These are phyloP conservation scores for Casuarina equisetifolia DNA, from an alignment of 306 rosid species.

Conservation along the genomic window DNA sequence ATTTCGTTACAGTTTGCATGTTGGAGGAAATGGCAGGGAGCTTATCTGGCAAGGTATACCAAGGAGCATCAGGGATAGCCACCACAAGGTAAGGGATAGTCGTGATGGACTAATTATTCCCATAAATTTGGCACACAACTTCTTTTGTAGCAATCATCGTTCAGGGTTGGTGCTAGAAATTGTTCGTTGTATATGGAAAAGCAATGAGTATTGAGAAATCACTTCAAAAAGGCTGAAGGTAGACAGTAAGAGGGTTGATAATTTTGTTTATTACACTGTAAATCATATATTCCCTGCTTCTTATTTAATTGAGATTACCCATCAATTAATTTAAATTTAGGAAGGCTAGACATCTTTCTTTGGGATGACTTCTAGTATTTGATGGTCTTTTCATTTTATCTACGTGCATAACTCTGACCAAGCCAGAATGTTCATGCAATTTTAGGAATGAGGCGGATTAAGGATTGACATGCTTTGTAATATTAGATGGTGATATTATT, in stretches of 20 bases:
- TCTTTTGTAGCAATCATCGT: conserved; percentile 34
- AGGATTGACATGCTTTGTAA: not conserved
- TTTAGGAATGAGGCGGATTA: not conserved
- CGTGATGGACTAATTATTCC: conserved; percentile 56
- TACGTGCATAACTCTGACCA: not conserved
- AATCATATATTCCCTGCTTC: conserved; percentile 15
- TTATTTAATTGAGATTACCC: conserved; percentile 8
- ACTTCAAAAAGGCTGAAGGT: conserved; percentile 3
- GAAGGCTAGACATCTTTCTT: not conserved
- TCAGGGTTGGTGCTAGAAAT: conserved; percentile 45
- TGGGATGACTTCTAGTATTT: not conserved
- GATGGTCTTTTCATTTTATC: not conserved
- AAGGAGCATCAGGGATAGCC: conserved; percentile 55
- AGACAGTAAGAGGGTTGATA: conserved; percentile 4
- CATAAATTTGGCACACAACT: conserved; percentile 47
- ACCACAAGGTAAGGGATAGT: conserved; percentile 51
- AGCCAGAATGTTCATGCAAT: not conserved
- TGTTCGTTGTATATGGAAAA: conserved; percentile 52
- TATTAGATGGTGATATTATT: too few relatives aligned
- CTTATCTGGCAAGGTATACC: conserved; percentile 62
- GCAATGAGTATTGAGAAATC: conserved; percentile 18
- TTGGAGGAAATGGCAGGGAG: conserved; percentile 51
- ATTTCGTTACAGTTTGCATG: conserved; percentile 50
- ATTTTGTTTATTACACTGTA: conserved; percentile 7
- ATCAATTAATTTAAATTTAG: conserved; percentile 4